A percentile compares a stretch with the other conserved stretches of the same genome.
These are phyloP conservation scores for Cystobasidiopsis lactophilus DNA, from an alignment of 768 basidiomycete genomes.

Conservation along the genomic window DNA sequence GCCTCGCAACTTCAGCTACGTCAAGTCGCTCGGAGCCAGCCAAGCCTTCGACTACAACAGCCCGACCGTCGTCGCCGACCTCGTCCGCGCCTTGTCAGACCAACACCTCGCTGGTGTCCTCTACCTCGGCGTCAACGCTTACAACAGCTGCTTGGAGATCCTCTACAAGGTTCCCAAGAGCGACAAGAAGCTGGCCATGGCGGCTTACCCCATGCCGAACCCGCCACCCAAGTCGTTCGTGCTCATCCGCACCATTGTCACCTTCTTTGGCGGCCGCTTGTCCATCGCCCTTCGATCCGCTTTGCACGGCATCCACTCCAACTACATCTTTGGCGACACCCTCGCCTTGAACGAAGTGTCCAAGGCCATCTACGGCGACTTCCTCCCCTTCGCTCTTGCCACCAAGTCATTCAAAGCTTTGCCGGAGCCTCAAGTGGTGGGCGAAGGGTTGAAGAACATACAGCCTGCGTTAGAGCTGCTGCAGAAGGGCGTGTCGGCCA, in stretches of 20 bases:
- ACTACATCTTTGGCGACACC: background rate
- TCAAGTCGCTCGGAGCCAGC: constrained; percentile 13
- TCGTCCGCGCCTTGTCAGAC: constrained; percentile 9
- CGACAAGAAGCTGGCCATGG: background rate
- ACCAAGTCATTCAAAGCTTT: constrained; percentile 7
- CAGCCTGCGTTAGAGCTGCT: constrained; percentile 12
- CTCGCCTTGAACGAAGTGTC: background rate
- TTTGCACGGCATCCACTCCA: background rate
- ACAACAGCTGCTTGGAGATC: background rate
- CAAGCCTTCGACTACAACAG: constrained; percentile 15
- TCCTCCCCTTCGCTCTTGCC: constrained; percentile 10
- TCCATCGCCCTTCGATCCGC: background rate
- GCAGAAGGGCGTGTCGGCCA: constrained; percentile 13
- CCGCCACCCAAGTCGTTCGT: background rate
- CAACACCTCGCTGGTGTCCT: background rate
- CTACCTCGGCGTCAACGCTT: constrained; percentile 6
- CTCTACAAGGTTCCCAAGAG: background rate
- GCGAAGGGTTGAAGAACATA: constrained; percentile 10
- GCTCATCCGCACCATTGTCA: background rate
- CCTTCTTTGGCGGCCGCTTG: background rate
- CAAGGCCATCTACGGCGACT: constrained; percentile 11
- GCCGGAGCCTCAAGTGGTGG: constrained; percentile 13
- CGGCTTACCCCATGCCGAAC: background rate
- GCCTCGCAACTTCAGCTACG: constrained; percentile 21
- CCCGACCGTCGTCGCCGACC: constrained; percentile 8